Base-by-base conservation (phyloP, 345 rosid species). In the Dovyalis caffra region DNA sequence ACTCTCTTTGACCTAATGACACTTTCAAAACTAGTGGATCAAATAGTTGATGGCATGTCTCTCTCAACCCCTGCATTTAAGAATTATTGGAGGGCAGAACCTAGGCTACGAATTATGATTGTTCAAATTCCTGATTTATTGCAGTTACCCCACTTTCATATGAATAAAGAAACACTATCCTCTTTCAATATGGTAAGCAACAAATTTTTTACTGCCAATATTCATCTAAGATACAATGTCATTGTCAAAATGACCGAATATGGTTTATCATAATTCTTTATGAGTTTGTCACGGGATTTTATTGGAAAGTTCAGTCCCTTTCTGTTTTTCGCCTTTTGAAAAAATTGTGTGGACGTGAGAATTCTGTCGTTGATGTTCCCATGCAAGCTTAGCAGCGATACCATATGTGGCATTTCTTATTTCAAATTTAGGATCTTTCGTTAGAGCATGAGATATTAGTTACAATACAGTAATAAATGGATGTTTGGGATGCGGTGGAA, bases 211-310 rank as follows among this genome's bases (percentile, higher is more conserved):
- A 70, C 72, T 75, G 34, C 34, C 64, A 58, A 40, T 74, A 58
- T 79, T 66, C 33, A 62, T 76, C 77, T 75, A 67, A 68, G 76
- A 61, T 71, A 47, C 74, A 72, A 71, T 61, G 77, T 80, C 83
- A 67, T 34, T 80, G 37, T 80, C 83, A 80, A 12, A 40, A 3
- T 51, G 32, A 49, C 76, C 76, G 67, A 75, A 45, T 69, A n/a
- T 32, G 66, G 45, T 32, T 60, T 66, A 57, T 21, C 71, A 51
- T 49, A 34, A 63, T 64, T 43, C 2, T 2, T 32, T 71, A 45
- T 67, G 40, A 65, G 43, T 75, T 70, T 64, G 66, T 80, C 83
- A 80, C 79, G 74, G 74, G 79, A 75, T 35, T 67, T 76, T 67
- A 66, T 68, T 72, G 11, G 10, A 29, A 72, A 61, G 76, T 71